Evolutionary conservation across 2,329 filamentous ascomycete genomes (phyloP).

Genomic region (Curvularia sp.): DNA sequence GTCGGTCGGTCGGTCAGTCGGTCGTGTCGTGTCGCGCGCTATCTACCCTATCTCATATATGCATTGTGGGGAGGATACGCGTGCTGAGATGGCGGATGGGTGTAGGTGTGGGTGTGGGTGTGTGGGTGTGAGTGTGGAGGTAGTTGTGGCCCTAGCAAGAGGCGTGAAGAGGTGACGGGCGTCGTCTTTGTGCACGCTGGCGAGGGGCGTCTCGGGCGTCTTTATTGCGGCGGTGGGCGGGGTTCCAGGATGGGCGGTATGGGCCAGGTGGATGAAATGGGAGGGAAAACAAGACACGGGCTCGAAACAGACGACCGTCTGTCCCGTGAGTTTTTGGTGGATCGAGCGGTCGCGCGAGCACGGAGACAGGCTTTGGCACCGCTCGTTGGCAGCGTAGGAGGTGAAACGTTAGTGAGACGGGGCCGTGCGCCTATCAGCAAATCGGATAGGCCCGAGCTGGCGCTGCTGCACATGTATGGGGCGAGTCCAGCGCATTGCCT

Average conservation of each 20-base stretch:
- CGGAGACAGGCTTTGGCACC: conserved; percentile 22
- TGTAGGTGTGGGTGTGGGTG: conserved; percentile 6
- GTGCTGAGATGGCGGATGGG: background rate
- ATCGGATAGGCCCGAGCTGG: conserved; percentile 9
- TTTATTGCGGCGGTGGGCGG: conserved; percentile 22
- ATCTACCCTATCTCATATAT: conserved; percentile 21
- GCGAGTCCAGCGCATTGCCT: conserved; percentile 8
- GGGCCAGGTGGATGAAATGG: background rate
- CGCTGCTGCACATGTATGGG: conserved; percentile 1
- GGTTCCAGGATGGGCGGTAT: conserved; percentile 8
- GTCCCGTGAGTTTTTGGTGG: conserved; percentile 10
- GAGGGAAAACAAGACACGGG: conserved; percentile 25
- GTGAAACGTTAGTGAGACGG: conserved; percentile 24
- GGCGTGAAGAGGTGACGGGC: conserved; percentile 4
- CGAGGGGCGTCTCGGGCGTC: conserved; percentile 18
- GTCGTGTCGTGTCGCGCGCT: conserved; percentile 11
- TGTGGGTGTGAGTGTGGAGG: conserved; percentile 9
- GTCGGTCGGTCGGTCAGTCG: conserved; percentile 9
- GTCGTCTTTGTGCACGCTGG: conserved; percentile 10
- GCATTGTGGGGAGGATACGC: conserved; percentile 26
- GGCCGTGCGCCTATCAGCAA: conserved; percentile 10
- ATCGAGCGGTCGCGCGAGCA: conserved; percentile 17
- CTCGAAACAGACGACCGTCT: conserved; percentile 21
- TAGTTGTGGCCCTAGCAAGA: background rate
- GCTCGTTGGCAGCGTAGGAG: conserved; percentile 21